These are phyloP conservation scores for Mucor saturninus DNA, from an alignment of 371 early-diverging fungal species.

Conservation along the genomic window DNA sequence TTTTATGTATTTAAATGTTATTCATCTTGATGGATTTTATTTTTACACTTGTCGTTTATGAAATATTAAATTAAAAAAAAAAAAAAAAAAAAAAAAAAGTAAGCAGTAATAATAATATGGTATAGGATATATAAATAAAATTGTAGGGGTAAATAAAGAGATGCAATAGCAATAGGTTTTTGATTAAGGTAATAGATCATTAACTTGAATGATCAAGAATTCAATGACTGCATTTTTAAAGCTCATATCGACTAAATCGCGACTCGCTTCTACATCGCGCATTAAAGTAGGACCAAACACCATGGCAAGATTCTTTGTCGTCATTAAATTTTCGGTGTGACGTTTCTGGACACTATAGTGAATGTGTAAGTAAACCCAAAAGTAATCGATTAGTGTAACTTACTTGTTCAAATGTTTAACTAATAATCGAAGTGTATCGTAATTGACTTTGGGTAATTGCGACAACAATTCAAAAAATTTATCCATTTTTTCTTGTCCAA, in stretches of 20 bases:
- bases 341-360: slow-evolving; percentile 57
- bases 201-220: slow-evolving; percentile 53
- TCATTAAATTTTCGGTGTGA: slow-evolving; percentile 79
- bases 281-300: slow-evolving; percentile 94
- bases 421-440: slow-evolving; percentile 47
- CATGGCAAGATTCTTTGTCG: slow-evolving; percentile 84
- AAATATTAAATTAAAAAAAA: too few species aligned
- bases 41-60: too few species aligned
- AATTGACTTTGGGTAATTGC: slow-evolving; percentile 49
- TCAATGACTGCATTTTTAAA: slow-evolving; percentile 79
- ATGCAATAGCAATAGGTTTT: not conserved
- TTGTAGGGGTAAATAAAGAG: not conserved
- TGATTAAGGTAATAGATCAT: slow-evolving; percentile 44
- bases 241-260: slow-evolving; percentile 81
- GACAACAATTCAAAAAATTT: slow-evolving; percentile 34
- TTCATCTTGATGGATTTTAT: too few species aligned
- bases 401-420: slow-evolving; percentile 47
- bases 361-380: not conserved
- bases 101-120: not conserved
- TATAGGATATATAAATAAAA: not conserved
- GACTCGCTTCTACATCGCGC: slow-evolving; percentile 65
- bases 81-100: too few species aligned
- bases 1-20: too few species aligned
- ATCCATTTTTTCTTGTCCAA: slow-evolving; percentile 29
- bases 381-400: not conserved